A percentile compares a stretch with the other conserved stretches of the same genome.
Conservation (phyloP, 106 monocot genomes). For the Triglochin maritima region DNA sequence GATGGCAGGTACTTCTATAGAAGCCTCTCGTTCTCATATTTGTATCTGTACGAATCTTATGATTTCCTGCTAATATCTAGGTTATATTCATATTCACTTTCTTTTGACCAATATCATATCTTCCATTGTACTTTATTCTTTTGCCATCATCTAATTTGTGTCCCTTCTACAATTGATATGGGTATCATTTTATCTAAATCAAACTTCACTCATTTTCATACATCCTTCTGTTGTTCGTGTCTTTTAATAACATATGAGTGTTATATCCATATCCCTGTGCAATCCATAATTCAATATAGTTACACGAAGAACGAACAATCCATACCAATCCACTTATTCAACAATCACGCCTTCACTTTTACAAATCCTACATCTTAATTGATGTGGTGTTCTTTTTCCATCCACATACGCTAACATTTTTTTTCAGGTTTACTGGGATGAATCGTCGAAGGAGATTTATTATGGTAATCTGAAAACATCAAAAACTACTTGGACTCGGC, state of each 20-base stretch:
- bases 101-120: background rate
- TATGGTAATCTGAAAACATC: slow-evolving; percentile 74
- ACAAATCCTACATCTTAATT: background rate
- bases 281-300: too few species aligned
- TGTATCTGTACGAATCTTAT: background rate
- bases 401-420: background rate
- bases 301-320: too few species aligned
- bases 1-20: slow-evolving; percentile 65
- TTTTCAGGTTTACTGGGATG: slow-evolving; percentile 91
- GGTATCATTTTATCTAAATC: too few species aligned
- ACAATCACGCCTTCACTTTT: background rate
- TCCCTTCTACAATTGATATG: too few species aligned
- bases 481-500: slow-evolving; percentile 73
- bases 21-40: background rate
- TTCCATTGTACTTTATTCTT: background rate
- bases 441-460: slow-evolving; percentile 65
- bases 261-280: too few species aligned
- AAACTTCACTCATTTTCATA: too few species aligned
- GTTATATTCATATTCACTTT: background rate
- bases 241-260: too few species aligned
- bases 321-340: too few species aligned
- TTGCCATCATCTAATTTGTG: background rate
- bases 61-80: background rate
- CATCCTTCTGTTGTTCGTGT: too few species aligned
- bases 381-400: background rate